Conservation (phyloP, 1,139 yeast genomes). For the Magnusiomyces sp. region DNA sequence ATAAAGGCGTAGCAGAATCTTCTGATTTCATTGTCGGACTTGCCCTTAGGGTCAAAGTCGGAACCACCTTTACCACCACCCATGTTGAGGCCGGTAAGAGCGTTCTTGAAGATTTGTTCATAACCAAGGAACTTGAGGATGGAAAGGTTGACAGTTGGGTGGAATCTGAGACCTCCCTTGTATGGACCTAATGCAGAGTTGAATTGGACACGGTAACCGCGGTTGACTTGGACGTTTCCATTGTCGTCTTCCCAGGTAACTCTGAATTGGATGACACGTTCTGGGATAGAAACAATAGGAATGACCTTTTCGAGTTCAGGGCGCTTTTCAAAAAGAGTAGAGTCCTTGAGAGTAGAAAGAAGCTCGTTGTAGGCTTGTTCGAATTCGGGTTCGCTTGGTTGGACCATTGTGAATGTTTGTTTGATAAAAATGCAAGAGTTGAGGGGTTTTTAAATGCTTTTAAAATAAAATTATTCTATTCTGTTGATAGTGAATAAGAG, state of each 20-base stretch:
- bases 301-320: slow-evolving; percentile 88
- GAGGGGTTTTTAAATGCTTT: no score
- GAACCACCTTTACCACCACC: slow-evolving; percentile 99
- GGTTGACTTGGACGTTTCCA: slow-evolving; percentile 86
- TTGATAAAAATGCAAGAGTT: no score
- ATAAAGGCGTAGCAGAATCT: slow-evolving; percentile 93
- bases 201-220: slow-evolving; percentile 97
- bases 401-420: slow-evolving; percentile 44
- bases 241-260: slow-evolving; percentile 96
- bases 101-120: slow-evolving; percentile 98
- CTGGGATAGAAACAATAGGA: slow-evolving; percentile 90
- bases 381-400: slow-evolving; percentile 88
- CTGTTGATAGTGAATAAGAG: no score
- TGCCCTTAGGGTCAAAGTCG: slow-evolving; percentile 95
- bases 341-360: slow-evolving; percentile 78
- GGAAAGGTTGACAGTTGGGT: slow-evolving; percentile 92
- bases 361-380: slow-evolving; percentile 97
- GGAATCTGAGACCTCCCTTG: slow-evolving; percentile 98
- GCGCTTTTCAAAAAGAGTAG: slow-evolving; percentile 78
- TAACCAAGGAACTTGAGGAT: slow-evolving; percentile 93
- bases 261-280: slow-evolving; percentile 93
- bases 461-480: no score
- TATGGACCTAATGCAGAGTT: slow-evolving; percentile 98
- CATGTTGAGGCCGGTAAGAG: slow-evolving; percentile 92
- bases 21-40: slow-evolving; percentile 87